Conservation (phyloP, 2,329 filamentous ascomycete genomes). For the Beauveria australis region DNA sequence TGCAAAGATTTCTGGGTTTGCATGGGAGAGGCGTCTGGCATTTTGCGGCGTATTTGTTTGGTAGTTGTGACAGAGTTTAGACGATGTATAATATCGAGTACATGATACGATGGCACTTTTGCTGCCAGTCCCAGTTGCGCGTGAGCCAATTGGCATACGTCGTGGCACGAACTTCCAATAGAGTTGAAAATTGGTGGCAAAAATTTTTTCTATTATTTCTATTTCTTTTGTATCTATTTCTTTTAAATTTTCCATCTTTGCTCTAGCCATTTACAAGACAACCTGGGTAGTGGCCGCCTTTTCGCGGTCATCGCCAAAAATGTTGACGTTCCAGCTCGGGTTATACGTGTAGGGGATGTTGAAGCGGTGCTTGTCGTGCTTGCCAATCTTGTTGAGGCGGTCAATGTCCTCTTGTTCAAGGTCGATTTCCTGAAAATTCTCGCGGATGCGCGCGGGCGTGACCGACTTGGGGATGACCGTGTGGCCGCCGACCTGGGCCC, state of each 20-base stretch:
- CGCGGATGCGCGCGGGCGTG: conserved; percentile 56
- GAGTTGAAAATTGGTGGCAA: not conserved
- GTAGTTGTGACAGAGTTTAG: not conserved
- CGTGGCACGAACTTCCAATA: not conserved
- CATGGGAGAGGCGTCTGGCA: conserved; percentile 1
- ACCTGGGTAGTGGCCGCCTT: conserved; percentile 40
- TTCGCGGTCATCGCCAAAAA: conserved; percentile 47
- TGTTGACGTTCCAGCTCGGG: conserved; percentile 48
- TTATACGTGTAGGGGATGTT: conserved; percentile 37
- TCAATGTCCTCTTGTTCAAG: conserved; percentile 49
- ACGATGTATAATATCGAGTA: not conserved
- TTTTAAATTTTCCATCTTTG: too few species aligned
- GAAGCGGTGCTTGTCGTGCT: conserved; percentile 30
- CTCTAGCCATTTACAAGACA: conserved; percentile 23
- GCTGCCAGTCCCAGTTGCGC: not conserved
- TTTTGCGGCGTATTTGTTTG: not conserved
- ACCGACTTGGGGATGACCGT: conserved; percentile 71
- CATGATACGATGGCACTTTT: not conserved
- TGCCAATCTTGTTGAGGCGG: conserved; percentile 54
- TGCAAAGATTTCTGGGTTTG: not conserved
- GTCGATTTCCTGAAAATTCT: conserved; percentile 62
- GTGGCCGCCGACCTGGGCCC: conserved; percentile 51
- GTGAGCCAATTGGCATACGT: not conserved
- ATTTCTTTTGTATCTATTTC: not conserved
- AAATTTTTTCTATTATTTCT: not conserved